Percentiles rank a stretch among this genome's conserved stretches.
Evolutionary conservation across 495 filamentous ascomycete species (phyloP).

Genomic region (Penicillium verhagenii): DNA sequence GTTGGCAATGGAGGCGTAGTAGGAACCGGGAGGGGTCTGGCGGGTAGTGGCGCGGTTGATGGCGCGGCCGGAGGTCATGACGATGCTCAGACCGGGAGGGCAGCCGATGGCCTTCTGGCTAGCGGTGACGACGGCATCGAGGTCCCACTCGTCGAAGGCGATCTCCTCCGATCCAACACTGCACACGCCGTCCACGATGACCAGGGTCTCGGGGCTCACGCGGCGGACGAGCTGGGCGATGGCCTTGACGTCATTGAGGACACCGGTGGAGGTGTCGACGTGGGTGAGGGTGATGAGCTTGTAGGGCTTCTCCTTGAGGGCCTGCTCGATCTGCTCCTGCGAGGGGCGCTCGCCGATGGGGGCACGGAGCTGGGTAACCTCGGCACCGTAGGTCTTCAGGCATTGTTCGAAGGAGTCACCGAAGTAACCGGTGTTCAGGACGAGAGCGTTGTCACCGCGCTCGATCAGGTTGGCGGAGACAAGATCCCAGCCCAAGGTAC

Average conservation of each 20-base stretch:
- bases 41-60: constrained; percentile 76
- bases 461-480: constrained; percentile 90
- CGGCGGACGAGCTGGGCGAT: constrained; percentile 77
- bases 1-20: constrained; percentile 95
- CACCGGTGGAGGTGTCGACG: constrained; percentile 95
- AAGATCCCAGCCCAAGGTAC: constrained; percentile 94
- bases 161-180: constrained; percentile 96
- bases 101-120: constrained; percentile 96
- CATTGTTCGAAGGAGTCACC: constrained; percentile 93
- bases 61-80: constrained; percentile 89
- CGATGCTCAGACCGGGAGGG: constrained; percentile 88
- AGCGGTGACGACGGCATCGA: constrained; percentile 91
- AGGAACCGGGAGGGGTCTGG: constrained; percentile 75
- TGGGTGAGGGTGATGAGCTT: constrained; percentile 93
- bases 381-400: constrained; percentile 84
- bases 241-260: constrained; percentile 83
- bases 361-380: constrained; percentile 83
- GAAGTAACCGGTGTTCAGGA: constrained; percentile 96
- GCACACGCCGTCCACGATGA: constrained; percentile 95
- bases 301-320: constrained; percentile 83
- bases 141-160: constrained; percentile 87
- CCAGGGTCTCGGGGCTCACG: constrained; percentile 84
- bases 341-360: constrained; percentile 87
- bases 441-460: constrained; percentile 82
- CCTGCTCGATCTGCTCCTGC: constrained; percentile 80